These are phyloP conservation scores for Begonia masoniana DNA, from an alignment of 306 rosid species.

Conservation along the genomic window DNA sequence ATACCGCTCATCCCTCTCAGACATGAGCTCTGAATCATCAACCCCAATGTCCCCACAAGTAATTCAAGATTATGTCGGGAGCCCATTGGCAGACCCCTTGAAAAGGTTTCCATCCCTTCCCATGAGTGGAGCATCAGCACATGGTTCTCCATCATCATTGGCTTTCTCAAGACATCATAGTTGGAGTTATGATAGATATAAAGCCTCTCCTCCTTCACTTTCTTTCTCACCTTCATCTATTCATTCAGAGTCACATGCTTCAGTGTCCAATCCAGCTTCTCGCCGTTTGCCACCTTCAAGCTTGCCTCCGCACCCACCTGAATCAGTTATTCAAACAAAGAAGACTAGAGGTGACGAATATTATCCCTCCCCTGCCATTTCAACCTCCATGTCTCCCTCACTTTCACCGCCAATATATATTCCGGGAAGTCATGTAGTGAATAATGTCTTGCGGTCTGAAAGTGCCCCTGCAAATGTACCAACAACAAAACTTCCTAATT, in stretches of 20 bases:
- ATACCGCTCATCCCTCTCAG: constrained; percentile 40
- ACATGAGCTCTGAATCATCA: constrained; percentile 45
- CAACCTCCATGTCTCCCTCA: constrained; percentile 32
- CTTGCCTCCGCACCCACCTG: constrained; percentile 65
- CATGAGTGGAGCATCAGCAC: constrained; percentile 27
- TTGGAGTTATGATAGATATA: constrained; percentile 48
- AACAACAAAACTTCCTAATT: constrained; percentile 23
- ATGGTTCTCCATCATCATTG: constrained; percentile 37
- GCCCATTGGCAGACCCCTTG: constrained; percentile 60
- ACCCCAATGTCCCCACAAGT: constrained; percentile 61
- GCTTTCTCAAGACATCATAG: constrained; percentile 49
- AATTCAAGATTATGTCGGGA: constrained; percentile 72
- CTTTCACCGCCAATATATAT: constrained; percentile 48
- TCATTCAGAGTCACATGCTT: constrained; percentile 41
- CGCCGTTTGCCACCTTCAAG: constrained; percentile 34
- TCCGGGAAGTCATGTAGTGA: constrained; percentile 35
- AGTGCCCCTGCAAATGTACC: constrained; percentile 68
- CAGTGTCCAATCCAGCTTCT: constrained; percentile 28
- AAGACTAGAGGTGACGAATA: constrained; percentile 42
- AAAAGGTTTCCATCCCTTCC: constrained; percentile 53
- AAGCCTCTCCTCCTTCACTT: constrained; percentile 43
- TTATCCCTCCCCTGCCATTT: constrained; percentile 40
- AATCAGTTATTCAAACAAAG: constrained; percentile 34
- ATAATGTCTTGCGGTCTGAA: constrained; percentile 50
- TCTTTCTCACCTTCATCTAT: constrained; percentile 60